phyloP scores from a whole-genome alignment of 2,329 filamentous ascomycete species.

The Exophiala aquamarina region DNA sequence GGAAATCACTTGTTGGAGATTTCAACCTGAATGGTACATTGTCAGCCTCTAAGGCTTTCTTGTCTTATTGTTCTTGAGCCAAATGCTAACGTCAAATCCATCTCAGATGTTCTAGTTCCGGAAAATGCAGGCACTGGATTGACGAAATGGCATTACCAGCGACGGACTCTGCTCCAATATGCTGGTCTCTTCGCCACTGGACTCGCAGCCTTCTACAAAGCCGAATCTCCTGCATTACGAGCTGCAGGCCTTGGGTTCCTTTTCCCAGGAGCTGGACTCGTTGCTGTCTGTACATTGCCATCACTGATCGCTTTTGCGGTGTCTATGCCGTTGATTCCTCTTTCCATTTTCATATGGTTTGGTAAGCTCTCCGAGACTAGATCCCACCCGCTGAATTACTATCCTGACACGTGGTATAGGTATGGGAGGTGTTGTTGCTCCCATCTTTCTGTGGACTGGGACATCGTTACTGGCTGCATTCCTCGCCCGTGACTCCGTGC shows the following conservation, averaged over 20 bases:
- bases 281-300: constrained; percentile 17
- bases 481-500: constrained; percentile 13
- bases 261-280: constrained; percentile 19
- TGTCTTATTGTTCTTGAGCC: background rate
- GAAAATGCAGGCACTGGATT: constrained; percentile 18
- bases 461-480: constrained; percentile 12
- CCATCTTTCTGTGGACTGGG: constrained; percentile 18
- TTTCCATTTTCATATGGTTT: constrained; percentile 22
- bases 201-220: constrained; percentile 17
- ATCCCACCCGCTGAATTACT: no score
- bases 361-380: no score
- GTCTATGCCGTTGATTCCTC: constrained; percentile 16
- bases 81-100: background rate
- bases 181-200: constrained; percentile 13
- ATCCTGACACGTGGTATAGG: no score
- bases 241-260: constrained; percentile 12
- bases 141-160: constrained; percentile 20
- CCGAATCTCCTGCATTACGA: constrained; percentile 15
- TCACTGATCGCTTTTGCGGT: constrained; percentile 13
- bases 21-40: constrained; percentile 16
- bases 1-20: constrained; percentile 15
- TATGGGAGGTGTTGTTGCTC: constrained; percentile 19
- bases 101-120: constrained; percentile 19
- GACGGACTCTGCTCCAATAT: constrained; percentile 19
- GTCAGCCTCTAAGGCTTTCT: background rate